Conservation (phyloP, 2,329 filamentous ascomycete species). For the Lachnellula arida region DNA sequence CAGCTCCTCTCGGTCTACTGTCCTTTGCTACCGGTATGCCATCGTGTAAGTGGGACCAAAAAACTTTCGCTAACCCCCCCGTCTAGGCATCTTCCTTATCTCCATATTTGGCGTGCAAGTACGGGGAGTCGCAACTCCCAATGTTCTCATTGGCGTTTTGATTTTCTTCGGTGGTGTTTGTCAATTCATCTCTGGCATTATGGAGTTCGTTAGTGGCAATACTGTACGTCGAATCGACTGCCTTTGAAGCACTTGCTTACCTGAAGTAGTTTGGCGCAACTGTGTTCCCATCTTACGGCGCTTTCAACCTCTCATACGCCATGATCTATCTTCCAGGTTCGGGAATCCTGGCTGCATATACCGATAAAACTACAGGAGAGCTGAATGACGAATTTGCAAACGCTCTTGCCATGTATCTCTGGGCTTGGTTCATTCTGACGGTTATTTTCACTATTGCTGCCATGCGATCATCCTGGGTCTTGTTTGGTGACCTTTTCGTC, state of each 20-base stretch:
- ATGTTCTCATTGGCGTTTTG: slow-evolving; percentile 32
- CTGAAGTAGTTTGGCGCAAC: slow-evolving; percentile 28
- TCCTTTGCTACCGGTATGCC: slow-evolving; percentile 34
- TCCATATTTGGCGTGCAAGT: too few relatives aligned
- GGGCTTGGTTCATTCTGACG: too few relatives aligned
- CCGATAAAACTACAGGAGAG: slow-evolving; percentile 27
- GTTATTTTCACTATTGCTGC: too few relatives aligned
- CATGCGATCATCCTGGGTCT: too few relatives aligned
- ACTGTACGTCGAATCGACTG: too few relatives aligned
- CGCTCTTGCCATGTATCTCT: not conserved
- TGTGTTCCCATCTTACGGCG: slow-evolving; percentile 36
- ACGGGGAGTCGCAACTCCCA: too few relatives aligned
- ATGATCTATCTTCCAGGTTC: slow-evolving; percentile 36
- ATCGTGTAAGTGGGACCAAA: too few relatives aligned
- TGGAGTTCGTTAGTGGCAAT: slow-evolving; percentile 20
- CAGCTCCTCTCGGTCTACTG: slow-evolving; percentile 32
- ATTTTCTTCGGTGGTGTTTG: slow-evolving; percentile 35
- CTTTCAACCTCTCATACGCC: slow-evolving; percentile 38
- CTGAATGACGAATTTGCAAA: slow-evolving; percentile 7
- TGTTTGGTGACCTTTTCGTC: too few relatives aligned
- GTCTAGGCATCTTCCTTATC: too few relatives aligned
- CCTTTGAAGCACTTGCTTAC: too few relatives aligned
- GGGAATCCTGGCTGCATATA: slow-evolving; percentile 36
- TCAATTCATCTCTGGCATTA: slow-evolving; percentile 9
- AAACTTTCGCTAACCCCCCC: too few relatives aligned